Conservation (phyloP, 495 filamentous ascomycete genomes). For the Podospora pseudocomata region DNA sequence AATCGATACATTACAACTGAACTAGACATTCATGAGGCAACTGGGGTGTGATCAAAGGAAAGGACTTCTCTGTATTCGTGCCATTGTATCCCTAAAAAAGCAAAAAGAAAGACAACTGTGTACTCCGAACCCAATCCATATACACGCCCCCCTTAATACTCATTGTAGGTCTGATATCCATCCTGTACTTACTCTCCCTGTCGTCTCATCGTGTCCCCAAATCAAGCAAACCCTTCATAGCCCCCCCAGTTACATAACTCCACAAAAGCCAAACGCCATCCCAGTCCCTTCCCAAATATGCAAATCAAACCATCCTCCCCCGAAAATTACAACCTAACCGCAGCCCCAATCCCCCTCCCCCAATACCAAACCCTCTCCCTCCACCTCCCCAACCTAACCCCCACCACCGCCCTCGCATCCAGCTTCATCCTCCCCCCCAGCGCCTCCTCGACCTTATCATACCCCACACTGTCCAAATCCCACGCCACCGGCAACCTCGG, state of each 20-base stretch:
- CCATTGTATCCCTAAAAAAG: no score
- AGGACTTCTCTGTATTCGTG: no score
- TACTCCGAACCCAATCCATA: no score
- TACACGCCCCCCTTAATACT: no score
- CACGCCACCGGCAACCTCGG: constrained; percentile 80
- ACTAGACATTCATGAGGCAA: neutral
- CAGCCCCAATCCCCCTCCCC: constrained; percentile 71
- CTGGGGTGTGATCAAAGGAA: no score
- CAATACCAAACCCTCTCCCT: constrained; percentile 63
- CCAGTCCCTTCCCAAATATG: neutral
- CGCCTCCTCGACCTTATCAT: constrained; percentile 74
- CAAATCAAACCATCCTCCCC: neutral
- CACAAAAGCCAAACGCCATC: neutral
- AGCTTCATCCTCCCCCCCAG: constrained; percentile 77
- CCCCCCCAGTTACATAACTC: no score
- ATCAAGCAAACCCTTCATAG: no score
- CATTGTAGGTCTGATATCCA: no score
- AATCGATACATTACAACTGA: neutral
- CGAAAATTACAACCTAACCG: constrained; percentile 54
- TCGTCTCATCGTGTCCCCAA: no score
- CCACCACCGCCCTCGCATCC: constrained; percentile 70
- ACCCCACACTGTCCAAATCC: constrained; percentile 72
- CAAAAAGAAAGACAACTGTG: no score
- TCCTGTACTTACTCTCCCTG: no score
- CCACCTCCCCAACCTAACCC: constrained; percentile 69